phyloP scores from a whole-genome alignment of 306 rosid species.

The Urtica urens region DNA sequence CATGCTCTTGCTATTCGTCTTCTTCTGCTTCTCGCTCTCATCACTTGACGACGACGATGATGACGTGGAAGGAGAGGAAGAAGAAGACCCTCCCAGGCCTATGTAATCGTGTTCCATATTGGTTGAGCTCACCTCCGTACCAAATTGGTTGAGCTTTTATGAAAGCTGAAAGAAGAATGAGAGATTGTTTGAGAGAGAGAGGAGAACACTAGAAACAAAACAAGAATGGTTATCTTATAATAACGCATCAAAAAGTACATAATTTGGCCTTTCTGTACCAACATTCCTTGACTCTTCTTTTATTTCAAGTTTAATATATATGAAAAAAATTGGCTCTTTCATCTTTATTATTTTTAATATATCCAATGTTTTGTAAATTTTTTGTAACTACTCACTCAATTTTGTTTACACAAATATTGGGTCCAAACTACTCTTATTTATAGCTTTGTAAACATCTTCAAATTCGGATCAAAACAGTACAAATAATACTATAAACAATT shows the following conservation, averaged over 20 bases:
- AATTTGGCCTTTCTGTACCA: slow-evolving; percentile 36
- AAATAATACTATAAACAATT: no score
- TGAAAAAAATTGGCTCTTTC: not conserved
- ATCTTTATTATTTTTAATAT: no score
- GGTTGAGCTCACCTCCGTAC: slow-evolving; percentile 57
- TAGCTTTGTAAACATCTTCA: no score
- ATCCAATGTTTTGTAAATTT: no score
- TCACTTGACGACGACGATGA: slow-evolving; percentile 32
- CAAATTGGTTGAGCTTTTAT: no score
- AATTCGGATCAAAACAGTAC: no score
- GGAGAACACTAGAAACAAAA: not conserved
- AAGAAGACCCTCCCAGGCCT: slow-evolving; percentile 52
- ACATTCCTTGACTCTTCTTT: slow-evolving; percentile 12
- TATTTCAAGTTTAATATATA: not conserved
- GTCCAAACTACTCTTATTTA: no score
- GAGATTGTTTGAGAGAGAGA: slow-evolving; percentile 14
- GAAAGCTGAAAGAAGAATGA: no score
- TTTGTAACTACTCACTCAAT: no score
- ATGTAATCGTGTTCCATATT: slow-evolving; percentile 75
- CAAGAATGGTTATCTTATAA: not conserved
- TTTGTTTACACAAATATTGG: no score
- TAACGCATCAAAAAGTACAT: slow-evolving; percentile 33
- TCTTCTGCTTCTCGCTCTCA: slow-evolving; percentile 35
- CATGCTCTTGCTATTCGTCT: slow-evolving; percentile 41
- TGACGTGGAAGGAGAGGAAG: slow-evolving; percentile 22